These are phyloP conservation scores for Physcomitrellopsis africana DNA, from an alignment of 225 moss, liverwort and hornwort genomes.

Conservation along the genomic window DNA sequence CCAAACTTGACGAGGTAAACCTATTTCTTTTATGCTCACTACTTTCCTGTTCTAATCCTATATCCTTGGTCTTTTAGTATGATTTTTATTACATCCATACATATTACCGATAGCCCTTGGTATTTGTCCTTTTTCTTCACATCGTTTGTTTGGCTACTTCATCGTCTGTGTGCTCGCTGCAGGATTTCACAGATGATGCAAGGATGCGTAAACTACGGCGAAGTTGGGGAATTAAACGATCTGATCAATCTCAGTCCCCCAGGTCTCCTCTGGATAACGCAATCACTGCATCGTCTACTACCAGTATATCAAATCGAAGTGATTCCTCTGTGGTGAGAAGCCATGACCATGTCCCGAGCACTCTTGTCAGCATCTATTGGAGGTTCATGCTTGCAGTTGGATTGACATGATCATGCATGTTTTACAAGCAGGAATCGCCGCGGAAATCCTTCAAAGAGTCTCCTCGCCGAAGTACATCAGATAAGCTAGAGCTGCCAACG, in stretches of 20 bases:
- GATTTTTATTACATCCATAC: too few relatives aligned
- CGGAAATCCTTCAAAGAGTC: conserved; percentile 31
- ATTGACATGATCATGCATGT: too few relatives aligned
- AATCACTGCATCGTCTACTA: neutral
- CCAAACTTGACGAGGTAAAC: conserved; percentile 34
- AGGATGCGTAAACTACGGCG: conserved; percentile 39
- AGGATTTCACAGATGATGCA: conserved; percentile 33
- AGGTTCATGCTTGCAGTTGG: too few relatives aligned
- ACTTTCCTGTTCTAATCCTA: too few relatives aligned
- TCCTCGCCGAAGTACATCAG: conserved; percentile 10
- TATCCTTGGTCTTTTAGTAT: too few relatives aligned
- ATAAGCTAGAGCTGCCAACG: conserved; percentile 39
- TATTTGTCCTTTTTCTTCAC: too few relatives aligned
- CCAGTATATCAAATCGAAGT: conserved; percentile 16
- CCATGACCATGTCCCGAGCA: too few relatives aligned
- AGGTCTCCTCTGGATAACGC: conserved; percentile 26
- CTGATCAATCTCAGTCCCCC: conserved; percentile 18
- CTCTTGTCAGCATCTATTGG: too few relatives aligned
- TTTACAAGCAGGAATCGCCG: neutral
- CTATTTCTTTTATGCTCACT: too few relatives aligned
- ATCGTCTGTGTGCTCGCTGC: too few relatives aligned
- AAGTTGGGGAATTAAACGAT: conserved; percentile 36
- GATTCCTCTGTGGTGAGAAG: conserved; percentile 11
- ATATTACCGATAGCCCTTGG: too few relatives aligned
- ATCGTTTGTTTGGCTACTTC: too few relatives aligned